Evolutionary conservation across 306 rosid genomes (phyloP), one percentile per base, ranked within the genome.

Genomic region (Fagus sylvatica): DNA sequence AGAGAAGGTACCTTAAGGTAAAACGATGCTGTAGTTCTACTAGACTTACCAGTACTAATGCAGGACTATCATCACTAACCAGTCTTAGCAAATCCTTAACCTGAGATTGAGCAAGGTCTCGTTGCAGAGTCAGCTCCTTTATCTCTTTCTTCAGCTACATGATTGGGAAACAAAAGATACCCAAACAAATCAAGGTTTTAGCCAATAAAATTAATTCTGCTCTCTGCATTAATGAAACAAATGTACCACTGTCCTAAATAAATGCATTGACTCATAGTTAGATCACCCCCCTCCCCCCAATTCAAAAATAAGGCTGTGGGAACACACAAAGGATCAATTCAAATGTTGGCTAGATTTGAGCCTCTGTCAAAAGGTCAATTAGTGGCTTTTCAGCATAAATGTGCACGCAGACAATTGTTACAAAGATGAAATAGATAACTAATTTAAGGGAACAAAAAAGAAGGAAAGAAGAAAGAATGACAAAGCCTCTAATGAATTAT

Each of bases 101-200:
- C 85, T 88, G 92, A 81, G 90, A 82, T 46, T 88, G 92, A 55
- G 97, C 96, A 81, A 82, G 80, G 80, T 96, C 94, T 22, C 88
- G 85, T 82, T 96, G 90, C 86, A 81, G 46, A 17, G 88, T 74
- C 53, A 91, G 76, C 71, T 93, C 97, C 48, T 74, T 76, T 19
- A 91, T 53, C 87, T 93, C 96, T 80, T 85, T 87, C 87, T 83
- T 91, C 70, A 96, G 94, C 99, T 96, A 93, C 90, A 85, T 48
- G 74, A 56, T 41, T 64, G 54, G 56, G 53, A 66, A 42, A 78
- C 41, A 73, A 69, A 76, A 56, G 53, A 11, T 82, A 76, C 12
- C 59, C 16, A 74, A 59, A 57, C 8, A 49, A 40, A 69, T 76
- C 78, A 75, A 73, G 36, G 68, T 41, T 53, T 37, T 48, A 73